Evolutionary conservation across 106 monocot species (phyloP), one percentile per base, ranked within the genome.

Genomic region (Triglochin maritima): DNA sequence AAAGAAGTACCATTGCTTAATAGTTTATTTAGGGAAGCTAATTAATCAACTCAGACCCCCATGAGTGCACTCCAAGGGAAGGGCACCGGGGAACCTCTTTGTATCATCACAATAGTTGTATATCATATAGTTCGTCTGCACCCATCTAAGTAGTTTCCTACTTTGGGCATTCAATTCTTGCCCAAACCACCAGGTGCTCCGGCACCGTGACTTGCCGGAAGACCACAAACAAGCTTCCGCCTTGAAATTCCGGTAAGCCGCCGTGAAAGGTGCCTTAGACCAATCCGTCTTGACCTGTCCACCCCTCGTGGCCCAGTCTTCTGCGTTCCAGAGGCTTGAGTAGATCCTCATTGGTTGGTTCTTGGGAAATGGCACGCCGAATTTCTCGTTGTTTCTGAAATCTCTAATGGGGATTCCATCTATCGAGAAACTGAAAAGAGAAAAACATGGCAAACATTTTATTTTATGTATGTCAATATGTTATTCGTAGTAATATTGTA

Each of bases 321-420:
- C 66, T n/a, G 66, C 66, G 45, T 66, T 51, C 66, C 66, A 66
- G 8, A 66, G 50, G 66, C 66, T 66, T 0, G 66, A 66, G 66
- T 66, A 66, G 0, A 66, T 17, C 66, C 66, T 66, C 66, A 66
- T 66, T 9, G 66, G 50, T 50, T 66, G 66, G 50, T 1, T 50
- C n/a, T 66, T 66, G 4, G 66, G 66, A 50, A 66, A 66, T 7
- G 66, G 66, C 4, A 17, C 9, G 7, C 66, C 66, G 12, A 16
- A 17, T 16, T 7, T 29, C 17, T 66, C 66, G 9, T 50, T 49
- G 66, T 66, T 66, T 16, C 4, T 49, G 51, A 66, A 66, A 17
- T 66, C 66, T 17, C 66, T 49, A 9, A 66, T 49, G 4, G 66
- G 66, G 4, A 50, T 66, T 7, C 16, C 50, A 16, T 66, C 66